Evolutionary conservation across 192 early-diverging fungal genomes (phyloP).

Genomic region (Diversispora eburnea): DNA sequence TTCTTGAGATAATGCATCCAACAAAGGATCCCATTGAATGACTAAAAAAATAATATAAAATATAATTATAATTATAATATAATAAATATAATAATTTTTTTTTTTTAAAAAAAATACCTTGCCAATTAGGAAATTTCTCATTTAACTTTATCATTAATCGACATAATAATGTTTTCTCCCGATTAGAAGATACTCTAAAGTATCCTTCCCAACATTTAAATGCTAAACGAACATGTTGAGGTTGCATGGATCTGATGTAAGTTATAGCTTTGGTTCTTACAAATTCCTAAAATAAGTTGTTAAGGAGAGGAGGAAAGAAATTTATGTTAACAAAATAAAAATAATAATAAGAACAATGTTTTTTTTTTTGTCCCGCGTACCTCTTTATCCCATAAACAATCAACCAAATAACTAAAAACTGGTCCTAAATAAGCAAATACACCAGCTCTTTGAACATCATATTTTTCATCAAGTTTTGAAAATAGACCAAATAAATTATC

Average conservation of each 20-base stretch:
- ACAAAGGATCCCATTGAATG: slow-evolving; percentile 23
- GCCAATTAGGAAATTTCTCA: slow-evolving; percentile 53
- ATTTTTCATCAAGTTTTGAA: slow-evolving; percentile 51
- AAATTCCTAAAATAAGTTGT: no score
- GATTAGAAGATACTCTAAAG: slow-evolving; percentile 40
- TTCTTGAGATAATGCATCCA: slow-evolving; percentile 21
- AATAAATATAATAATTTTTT: neutral
- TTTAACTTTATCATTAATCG: slow-evolving; percentile 55
- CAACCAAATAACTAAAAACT: slow-evolving; percentile 52
- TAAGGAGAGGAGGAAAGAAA: no score
- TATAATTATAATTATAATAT: neutral
- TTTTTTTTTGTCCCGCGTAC: neutral
- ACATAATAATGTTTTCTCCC: slow-evolving; percentile 37
- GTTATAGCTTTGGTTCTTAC: slow-evolving; percentile 52
- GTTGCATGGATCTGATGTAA: slow-evolving; percentile 45
- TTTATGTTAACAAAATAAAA: no score
- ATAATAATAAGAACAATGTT: no score
- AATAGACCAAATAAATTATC: slow-evolving; percentile 56
- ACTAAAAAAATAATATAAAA: slow-evolving; percentile 7
- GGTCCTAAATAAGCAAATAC: slow-evolving; percentile 47
- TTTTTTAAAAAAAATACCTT: slow-evolving; percentile 26
- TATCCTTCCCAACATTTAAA: slow-evolving; percentile 58
- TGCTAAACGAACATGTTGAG: slow-evolving; percentile 44
- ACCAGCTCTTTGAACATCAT: slow-evolving; percentile 36
- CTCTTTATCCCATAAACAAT: slow-evolving; percentile 55